Base-by-base conservation (phyloP, 2,329 filamentous ascomycete genomes). In the Ploettnerulaceae sp. region DNA sequence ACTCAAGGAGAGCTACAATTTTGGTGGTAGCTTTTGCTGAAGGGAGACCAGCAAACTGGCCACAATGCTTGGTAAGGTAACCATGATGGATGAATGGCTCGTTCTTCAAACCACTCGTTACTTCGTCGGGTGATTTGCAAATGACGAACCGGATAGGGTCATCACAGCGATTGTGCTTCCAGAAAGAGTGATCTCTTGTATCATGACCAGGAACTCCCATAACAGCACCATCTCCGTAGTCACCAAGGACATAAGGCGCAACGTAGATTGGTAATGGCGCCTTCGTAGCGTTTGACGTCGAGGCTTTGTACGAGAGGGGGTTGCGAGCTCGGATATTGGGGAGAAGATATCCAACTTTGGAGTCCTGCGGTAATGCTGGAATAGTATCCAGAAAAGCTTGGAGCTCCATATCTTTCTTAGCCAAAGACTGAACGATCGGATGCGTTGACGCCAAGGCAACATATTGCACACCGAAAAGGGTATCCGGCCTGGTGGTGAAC, bases 191-290 rank as follows among this genome's bases (percentile, higher is more conserved):
- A 57, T 95, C 89, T 42, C 88, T 77, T 4, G 74, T 62, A 64
- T 95, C 89, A 61, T 95, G 89, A 2, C 82, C 89, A 0, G 89
- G 89, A 6, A 95, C 89, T 33, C 89, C 89, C 89, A 95, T 95
- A 2, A 95, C 84, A 7, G 89, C 89, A 1, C 89, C 89, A 55
- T 89, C 85, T 12, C 89, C 88, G 57, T 94, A 93, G 60, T 89
- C 86, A 20, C 84, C 84, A 4, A 94, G 71, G 8, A 95, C 89
- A 61, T 95, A 95, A 0, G 88, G 83, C 7, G 89, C 87, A 17
- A 87, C 84, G 59, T 84, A 95, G 4, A 95, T 73, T 1, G 89
- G 88, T 4, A 94, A 57, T 6, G 75, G 72, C 54, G 74, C 60
- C 61, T 78, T 74, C 25, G 71, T 71, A 1, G 70, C 68, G n/a